These are phyloP conservation scores for Astrocystis sublimbata DNA, from an alignment of 495 filamentous ascomycete species.

Conservation along the genomic window DNA sequence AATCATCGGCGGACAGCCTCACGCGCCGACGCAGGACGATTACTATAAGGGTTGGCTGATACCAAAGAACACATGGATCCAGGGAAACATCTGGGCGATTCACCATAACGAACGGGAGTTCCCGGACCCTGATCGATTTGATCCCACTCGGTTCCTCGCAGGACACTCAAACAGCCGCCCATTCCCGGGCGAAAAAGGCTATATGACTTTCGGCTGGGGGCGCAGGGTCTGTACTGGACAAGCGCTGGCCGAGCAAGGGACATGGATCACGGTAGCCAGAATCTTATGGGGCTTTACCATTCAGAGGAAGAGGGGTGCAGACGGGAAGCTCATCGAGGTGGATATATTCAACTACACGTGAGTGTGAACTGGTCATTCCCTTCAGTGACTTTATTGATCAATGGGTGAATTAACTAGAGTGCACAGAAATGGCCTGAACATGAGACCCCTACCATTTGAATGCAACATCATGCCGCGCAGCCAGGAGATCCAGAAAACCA, in stretches of 20 bases:
- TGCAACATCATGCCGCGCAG: conserved; percentile 52
- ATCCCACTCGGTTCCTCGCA: conserved; percentile 49
- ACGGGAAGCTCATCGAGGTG: conserved; percentile 52
- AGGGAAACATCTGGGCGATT: conserved; percentile 67
- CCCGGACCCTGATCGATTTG: conserved; percentile 60
- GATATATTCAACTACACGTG: conserved; percentile 51
- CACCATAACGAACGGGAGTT: conserved; percentile 65
- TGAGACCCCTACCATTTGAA: conserved; percentile 55
- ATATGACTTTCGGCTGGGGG: conserved; percentile 67
- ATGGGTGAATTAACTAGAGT: conserved; percentile 15
- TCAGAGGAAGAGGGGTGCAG: conserved; percentile 47
- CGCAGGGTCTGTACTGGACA: conserved; percentile 61
- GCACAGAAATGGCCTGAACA: conserved; percentile 57
- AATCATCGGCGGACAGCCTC: conserved; percentile 63
- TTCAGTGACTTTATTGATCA: background rate
- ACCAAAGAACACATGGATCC: conserved; percentile 56
- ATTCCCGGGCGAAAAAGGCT: conserved; percentile 60
- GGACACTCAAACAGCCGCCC: conserved; percentile 51
- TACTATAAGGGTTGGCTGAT: conserved; percentile 57
- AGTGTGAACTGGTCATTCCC: conserved; percentile 7
- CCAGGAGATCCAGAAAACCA: conserved; percentile 51
- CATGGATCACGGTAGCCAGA: conserved; percentile 57
- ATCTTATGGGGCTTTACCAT: conserved; percentile 59
- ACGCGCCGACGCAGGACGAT: conserved; percentile 61
- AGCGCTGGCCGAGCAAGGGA: conserved; percentile 58